These are phyloP conservation scores for Apocynum venetum DNA, from an alignment of 257 asterid species.

Conservation along the genomic window DNA sequence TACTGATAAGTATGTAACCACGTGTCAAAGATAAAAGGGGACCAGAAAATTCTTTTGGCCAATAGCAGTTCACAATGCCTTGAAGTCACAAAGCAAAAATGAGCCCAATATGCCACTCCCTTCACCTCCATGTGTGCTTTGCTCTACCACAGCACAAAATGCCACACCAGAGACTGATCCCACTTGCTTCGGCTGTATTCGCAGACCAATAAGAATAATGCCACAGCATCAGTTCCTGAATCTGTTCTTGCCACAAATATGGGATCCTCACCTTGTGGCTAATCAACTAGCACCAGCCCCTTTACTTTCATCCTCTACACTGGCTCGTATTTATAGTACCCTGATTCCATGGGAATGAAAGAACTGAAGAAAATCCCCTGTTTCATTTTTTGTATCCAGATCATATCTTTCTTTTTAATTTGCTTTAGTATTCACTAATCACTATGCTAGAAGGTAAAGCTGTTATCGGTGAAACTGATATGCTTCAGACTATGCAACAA, in stretches of 20 bases:
- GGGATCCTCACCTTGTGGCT: conserved; percentile 31
- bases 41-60: too few species aligned
- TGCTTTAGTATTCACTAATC: not conserved
- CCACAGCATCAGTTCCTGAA: conserved; percentile 22
- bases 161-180: conserved; percentile 3
- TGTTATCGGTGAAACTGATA: conserved; percentile 73
- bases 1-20: too few species aligned
- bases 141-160: not conserved
- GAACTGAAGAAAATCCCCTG: not conserved
- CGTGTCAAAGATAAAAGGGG: too few species aligned
- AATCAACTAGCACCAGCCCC: conserved; percentile 16
- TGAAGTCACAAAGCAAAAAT: not conserved
- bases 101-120: too few species aligned
- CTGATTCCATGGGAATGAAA: not conserved
- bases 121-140: conserved; percentile 5
- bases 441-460: conserved; percentile 86
- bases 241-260: conserved; percentile 41
- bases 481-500: conserved; percentile 61
- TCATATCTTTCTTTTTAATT: not conserved
- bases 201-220: conserved; percentile 28
- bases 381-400: not conserved
- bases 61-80: too few species aligned
- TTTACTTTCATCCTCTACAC: not conserved
- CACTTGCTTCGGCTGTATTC: conserved; percentile 13
- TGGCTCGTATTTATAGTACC: conserved; percentile 24